Evolutionary conservation across 139 green algal genomes (phyloP).

Genomic region (Bryopsis sp.): DNA sequence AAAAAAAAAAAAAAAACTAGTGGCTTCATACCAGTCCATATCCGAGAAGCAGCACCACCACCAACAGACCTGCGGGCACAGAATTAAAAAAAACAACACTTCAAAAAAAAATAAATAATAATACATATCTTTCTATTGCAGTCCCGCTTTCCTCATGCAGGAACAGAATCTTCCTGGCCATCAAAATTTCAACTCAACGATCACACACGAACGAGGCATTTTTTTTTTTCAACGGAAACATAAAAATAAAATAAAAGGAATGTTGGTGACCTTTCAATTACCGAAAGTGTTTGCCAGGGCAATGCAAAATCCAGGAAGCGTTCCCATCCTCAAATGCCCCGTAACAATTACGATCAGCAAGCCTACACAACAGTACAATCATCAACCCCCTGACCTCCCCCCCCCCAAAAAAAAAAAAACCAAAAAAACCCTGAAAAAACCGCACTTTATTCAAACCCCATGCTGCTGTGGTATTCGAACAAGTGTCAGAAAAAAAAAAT

Average conservation of each 20-base stretch:
- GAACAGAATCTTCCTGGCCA: background rate
- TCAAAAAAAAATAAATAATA: too few relatives aligned
- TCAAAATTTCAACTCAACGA: too few relatives aligned
- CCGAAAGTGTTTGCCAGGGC: constrained; percentile 17
- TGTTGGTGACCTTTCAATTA: constrained; percentile 3
- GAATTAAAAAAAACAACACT: background rate
- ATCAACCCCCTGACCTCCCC: too few relatives aligned
- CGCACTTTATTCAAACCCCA: too few relatives aligned
- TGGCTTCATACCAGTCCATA: constrained; percentile 14
- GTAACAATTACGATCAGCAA: constrained; percentile 12
- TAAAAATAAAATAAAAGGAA: background rate
- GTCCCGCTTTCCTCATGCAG: background rate
- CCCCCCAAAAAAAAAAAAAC: too few relatives aligned
- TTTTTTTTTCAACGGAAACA: too few relatives aligned
- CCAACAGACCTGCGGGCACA: constrained; percentile 1
- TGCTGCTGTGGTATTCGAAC: too few relatives aligned
- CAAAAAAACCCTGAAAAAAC: background rate
- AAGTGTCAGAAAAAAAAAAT: too few relatives aligned
- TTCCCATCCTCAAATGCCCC: background rate
- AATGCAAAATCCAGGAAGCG: constrained; percentile 15
- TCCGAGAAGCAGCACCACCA: constrained; percentile 17
- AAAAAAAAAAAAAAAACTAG: background rate
- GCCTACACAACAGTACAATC: too few relatives aligned
- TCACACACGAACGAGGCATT: too few relatives aligned
- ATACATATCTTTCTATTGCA: too few relatives aligned